Evolutionary conservation across 2,329 filamentous ascomycete genomes (phyloP).

Genomic region (Pyrenochaeta sp.): DNA sequence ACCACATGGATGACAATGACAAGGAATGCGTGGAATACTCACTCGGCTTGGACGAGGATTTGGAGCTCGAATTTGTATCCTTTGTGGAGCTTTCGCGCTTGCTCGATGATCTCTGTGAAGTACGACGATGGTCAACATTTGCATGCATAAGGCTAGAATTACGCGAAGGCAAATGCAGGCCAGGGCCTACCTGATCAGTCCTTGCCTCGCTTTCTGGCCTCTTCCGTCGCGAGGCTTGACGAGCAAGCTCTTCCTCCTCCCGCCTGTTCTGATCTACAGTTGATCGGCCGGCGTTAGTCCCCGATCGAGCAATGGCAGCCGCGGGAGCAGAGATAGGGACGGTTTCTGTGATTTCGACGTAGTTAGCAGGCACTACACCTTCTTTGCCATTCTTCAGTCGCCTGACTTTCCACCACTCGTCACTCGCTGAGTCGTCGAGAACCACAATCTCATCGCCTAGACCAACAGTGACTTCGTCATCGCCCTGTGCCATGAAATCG

Average conservation of each 20-base stretch:
- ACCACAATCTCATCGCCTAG: slow-evolving; percentile 91
- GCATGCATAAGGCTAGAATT: slow-evolving; percentile 78
- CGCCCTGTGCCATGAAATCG: slow-evolving; percentile 95
- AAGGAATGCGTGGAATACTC: slow-evolving; percentile 52
- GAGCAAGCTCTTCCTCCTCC: slow-evolving; percentile 85
- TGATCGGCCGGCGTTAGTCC: slow-evolving; percentile 69
- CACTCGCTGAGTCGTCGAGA: slow-evolving; percentile 88
- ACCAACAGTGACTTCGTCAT: slow-evolving; percentile 93
- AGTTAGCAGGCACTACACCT: slow-evolving; percentile 95
- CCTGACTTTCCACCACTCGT: slow-evolving; percentile 98
- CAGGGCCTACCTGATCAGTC: slow-evolving; percentile 77
- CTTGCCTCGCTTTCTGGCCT: slow-evolving; percentile 61
- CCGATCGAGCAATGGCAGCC: slow-evolving; percentile 58
- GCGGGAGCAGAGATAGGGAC: slow-evolving; percentile 61
- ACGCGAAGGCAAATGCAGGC: slow-evolving; percentile 78
- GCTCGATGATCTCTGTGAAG: slow-evolving; percentile 75
- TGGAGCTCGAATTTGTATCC: slow-evolving; percentile 44
- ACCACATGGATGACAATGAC: neutral
- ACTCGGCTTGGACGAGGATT: slow-evolving; percentile 75
- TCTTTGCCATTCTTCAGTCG: slow-evolving; percentile 91
- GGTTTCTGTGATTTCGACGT: slow-evolving; percentile 85
- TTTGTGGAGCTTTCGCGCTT: slow-evolving; percentile 72
- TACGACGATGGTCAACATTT: slow-evolving; percentile 72
- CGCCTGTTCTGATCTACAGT: slow-evolving; percentile 78
- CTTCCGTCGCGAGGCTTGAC: slow-evolving; percentile 76